Percentiles rank a stretch among this genome's conserved stretches.
phyloP scores from a whole-genome alignment of 345 rosid genomes.

The Sisymbrium altissimum region DNA sequence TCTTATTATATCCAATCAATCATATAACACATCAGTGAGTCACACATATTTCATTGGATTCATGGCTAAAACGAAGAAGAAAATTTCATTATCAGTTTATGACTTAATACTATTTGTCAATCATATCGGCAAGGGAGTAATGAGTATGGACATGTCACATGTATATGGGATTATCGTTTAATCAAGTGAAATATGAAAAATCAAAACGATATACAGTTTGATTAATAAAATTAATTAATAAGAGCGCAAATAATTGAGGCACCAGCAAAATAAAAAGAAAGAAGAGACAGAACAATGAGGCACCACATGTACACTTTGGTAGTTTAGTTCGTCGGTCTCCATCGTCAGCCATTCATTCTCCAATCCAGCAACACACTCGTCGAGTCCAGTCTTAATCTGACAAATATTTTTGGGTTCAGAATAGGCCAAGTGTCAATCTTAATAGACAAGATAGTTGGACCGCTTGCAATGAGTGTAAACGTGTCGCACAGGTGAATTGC shows the following conservation, averaged over 20 bases:
- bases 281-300: neutral
- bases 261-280: neutral
- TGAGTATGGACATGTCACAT: neutral
- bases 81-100: neutral
- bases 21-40: neutral
- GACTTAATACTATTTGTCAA: neutral
- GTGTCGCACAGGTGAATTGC: slow-evolving; percentile 13
- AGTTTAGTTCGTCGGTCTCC: slow-evolving; percentile 20
- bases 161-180: neutral
- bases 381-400: slow-evolving; percentile 25
- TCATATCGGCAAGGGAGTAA: neutral
- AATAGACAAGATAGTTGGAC: slow-evolving; percentile 17
- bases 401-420: neutral
- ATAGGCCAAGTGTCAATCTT: slow-evolving; percentile 4
- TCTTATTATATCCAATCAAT: neutral
- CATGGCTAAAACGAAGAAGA: neutral
- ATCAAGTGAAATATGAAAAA: neutral
- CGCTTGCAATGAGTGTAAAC: slow-evolving; percentile 14
- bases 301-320: slow-evolving; percentile 14
- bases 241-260: neutral
- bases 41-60: no score
- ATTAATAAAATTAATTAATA: neutral
- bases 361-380: slow-evolving; percentile 21
- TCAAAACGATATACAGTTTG: slow-evolving; percentile 1
- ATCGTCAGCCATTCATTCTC: slow-evolving; percentile 21